Evolutionary conservation across 768 basidiomycete genomes (phyloP).

Genomic region (Tulasnella sp.): DNA sequence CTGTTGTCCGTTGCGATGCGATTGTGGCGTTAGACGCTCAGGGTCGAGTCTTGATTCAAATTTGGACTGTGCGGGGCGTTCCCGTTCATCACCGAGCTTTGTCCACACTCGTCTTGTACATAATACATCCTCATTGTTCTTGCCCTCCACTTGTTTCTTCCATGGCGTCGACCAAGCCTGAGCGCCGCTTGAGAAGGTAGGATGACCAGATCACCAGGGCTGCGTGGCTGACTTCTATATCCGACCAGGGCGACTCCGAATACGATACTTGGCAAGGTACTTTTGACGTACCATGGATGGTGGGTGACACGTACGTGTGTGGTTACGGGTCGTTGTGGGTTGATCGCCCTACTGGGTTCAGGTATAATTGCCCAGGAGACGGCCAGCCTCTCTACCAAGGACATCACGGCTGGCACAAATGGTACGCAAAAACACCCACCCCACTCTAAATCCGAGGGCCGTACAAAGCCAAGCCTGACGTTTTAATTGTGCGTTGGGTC

Average conservation of each 20-base stretch:
- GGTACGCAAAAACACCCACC: conserved; percentile 53
- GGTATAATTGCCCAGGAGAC: conserved; percentile 63
- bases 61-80: neutral
- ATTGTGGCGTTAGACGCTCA: no score
- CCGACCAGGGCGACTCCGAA: conserved; percentile 45
- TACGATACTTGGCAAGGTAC: conserved; percentile 71
- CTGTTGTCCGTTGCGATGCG: no score
- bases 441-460: neutral
- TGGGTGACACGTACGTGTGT: conserved; percentile 25
- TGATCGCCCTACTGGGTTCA: conserved; percentile 24
- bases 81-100: no score
- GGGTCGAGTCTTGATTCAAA: no score
- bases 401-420: conserved; percentile 81
- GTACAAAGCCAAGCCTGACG: neutral
- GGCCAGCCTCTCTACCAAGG: conserved; percentile 41
- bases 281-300: conserved; percentile 86
- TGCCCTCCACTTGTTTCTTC: neutral
- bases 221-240: neutral
- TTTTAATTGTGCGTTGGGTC: no score
- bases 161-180: neutral
- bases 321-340: neutral
- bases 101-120: no score
- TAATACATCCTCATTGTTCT: neutral
- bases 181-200: neutral
- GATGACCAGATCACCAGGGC: neutral